Conservation (phyloP, 192 early-diverging fungal genomes). For the Backusella sp. region DNA sequence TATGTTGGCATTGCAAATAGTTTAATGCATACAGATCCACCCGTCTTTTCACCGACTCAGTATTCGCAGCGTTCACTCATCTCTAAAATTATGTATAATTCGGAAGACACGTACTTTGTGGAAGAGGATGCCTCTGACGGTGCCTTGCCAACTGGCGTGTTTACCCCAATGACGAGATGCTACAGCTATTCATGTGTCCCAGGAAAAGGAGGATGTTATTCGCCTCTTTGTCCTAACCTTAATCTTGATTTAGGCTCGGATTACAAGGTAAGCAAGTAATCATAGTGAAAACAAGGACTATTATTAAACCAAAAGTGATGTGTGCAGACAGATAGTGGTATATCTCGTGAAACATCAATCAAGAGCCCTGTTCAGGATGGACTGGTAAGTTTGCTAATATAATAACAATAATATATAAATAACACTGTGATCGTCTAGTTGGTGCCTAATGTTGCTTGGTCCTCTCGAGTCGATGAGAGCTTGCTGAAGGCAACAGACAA, state of each 20-base stretch:
- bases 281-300: neutral
- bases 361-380: neutral
- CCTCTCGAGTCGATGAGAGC: conserved; percentile 68
- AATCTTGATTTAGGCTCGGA: neutral
- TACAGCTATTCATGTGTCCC: conserved; percentile 48
- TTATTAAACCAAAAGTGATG: neutral
- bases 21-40: conserved; percentile 30
- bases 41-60: conserved; percentile 23
- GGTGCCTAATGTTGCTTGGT: conserved; percentile 56
- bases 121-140: conserved; percentile 32
- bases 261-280: neutral
- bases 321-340: neutral
- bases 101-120: conserved; percentile 33
- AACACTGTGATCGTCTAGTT: neutral
- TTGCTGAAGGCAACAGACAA: conserved; percentile 69
- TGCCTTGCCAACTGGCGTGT: conserved; percentile 76
- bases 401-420: neutral
- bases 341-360: neutral
- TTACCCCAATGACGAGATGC: conserved; percentile 85
- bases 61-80: conserved; percentile 30
- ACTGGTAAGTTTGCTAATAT: neutral
- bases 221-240: conserved; percentile 30
- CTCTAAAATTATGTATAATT: conserved; percentile 35
- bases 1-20: conserved; percentile 26
- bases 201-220: conserved; percentile 31